Percentiles rank a stretch among this genome's conserved stretches.
Conservation (phyloP, 768 basidiomycete species). For the Leccinum olivaceopallidum region DNA sequence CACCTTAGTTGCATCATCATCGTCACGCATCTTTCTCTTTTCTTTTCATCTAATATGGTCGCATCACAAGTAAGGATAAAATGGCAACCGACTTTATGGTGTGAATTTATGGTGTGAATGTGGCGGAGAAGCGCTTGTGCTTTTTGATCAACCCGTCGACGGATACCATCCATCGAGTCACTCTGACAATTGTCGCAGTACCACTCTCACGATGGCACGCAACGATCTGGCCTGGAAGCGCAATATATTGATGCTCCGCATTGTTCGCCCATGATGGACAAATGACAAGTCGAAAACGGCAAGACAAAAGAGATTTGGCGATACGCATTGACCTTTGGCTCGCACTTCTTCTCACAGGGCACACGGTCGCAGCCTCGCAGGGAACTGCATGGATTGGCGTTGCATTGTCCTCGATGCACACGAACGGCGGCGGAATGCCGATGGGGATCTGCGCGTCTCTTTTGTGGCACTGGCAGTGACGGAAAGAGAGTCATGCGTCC, state of each 20-base stretch:
- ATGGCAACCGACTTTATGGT: not conserved
- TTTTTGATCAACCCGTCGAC: not conserved
- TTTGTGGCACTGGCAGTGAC: slow-evolving; percentile 2
- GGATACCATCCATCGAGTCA: slow-evolving; percentile 7
- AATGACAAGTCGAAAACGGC: not conserved
- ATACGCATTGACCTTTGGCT: not conserved
- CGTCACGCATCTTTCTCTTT: slow-evolving; percentile 19
- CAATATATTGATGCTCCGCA: slow-evolving; percentile 23
- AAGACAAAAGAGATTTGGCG: slow-evolving; percentile 1
- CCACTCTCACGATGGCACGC: not conserved
- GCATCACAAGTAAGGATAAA: slow-evolving; percentile 30
- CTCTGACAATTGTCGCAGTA: not conserved
- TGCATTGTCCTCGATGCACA: not conserved
- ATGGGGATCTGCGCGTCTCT: not conserved
- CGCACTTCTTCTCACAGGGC: not conserved
- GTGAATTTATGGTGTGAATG: not conserved
- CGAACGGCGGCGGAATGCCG: not conserved
- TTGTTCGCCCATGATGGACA: slow-evolving; percentile 20
- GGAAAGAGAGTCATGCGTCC: slow-evolving; percentile 24
- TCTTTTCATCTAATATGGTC: slow-evolving; percentile 22
- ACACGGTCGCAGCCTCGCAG: not conserved
- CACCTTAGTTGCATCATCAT: slow-evolving; percentile 27
- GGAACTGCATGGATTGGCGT: not conserved
- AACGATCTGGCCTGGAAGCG: slow-evolving; percentile 1
- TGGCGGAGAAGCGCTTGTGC: not conserved